Evolutionary conservation across 2,329 filamentous ascomycete genomes (phyloP).

Genomic region (Colletotrichum cordylinicola): DNA sequence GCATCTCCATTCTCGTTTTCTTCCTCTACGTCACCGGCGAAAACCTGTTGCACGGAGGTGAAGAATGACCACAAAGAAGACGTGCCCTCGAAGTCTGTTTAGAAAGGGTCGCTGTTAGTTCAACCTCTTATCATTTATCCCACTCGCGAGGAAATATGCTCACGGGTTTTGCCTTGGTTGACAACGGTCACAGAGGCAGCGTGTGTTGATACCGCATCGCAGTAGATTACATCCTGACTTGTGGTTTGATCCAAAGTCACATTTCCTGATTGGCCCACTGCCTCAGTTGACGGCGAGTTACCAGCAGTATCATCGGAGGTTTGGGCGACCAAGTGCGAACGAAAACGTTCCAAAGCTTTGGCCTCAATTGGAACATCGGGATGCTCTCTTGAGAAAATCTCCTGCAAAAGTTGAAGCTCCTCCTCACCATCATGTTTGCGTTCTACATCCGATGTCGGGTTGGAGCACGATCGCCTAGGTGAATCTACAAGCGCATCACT

Average conservation of each 20-base stretch:
- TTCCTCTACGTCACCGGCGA: not conserved
- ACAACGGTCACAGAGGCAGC: not conserved
- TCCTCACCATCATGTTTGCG: accelerated
- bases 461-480: not conserved
- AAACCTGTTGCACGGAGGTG: not conserved
- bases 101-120: not conserved
- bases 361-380: not conserved
- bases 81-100: not conserved
- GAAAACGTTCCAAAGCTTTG: not conserved
- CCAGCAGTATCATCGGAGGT: not conserved
- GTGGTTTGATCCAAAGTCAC: not conserved
- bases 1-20: not conserved
- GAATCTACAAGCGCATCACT: not conserved
- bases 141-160: not conserved
- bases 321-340: not conserved
- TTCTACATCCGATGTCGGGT: not conserved
- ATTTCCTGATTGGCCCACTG: not conserved
- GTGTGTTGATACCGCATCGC: not conserved
- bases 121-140: not conserved
- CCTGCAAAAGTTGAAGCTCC: not conserved
- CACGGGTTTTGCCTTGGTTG: not conserved
- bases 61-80: not conserved
- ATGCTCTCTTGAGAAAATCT: not conserved
- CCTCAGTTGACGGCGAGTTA: not conserved
- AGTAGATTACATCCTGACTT: not conserved